Evolutionary conservation across 1,284 basidiomycete species (phyloP), one percentile per base, ranked within the genome.

Genomic region (Mycosarcoma maydis): DNA sequence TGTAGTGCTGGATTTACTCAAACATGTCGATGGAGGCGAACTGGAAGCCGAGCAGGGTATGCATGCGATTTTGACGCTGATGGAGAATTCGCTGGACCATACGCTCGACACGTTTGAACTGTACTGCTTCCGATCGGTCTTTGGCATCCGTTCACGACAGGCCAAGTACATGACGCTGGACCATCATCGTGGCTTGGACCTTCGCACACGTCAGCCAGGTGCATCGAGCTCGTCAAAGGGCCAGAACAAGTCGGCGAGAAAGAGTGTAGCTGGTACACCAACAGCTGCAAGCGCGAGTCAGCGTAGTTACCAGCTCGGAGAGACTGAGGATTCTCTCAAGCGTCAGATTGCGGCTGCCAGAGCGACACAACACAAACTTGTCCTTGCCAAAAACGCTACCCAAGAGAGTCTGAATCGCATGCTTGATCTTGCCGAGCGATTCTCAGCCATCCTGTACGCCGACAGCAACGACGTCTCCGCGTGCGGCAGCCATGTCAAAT

Each of bases 71-170:
- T 30, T 73, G 40, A 81, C 80, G 29, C 56, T 81, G 17, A 57
- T 81, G 49, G 80, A 81, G 53, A 76, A 81, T 51, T 64, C 74
- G 17, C 59, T 81, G 17, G 80, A 81, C 42, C 77, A 80, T 48
- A 76, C 73, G 4, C 68, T 80, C 48, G 80, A 81, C 44, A 76
- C 77, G 1, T 75, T 79, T 26, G 80, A 81, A 55, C 73, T 81
- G 23, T 81, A 73, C 52, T 79, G 75, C n/a, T 57, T 79, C 37
- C 50, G 72, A 11, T 65, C 64, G 9, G 75, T 81, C 10, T 80
- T 80, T 47, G 77, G 76, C 13, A 65, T 81, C 41, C 72, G 71
- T 10, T 39, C 75, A 3, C 53, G 68, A 6, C 77, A 80, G 48
- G 77, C 80, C 6, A 48, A 55, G 29, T 52, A 46, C 33, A 75